Evolutionary conservation across 768 basidiomycete species (phyloP), one percentile per base, ranked within the genome.

Genomic region (Collybiopsis luxurians): DNA sequence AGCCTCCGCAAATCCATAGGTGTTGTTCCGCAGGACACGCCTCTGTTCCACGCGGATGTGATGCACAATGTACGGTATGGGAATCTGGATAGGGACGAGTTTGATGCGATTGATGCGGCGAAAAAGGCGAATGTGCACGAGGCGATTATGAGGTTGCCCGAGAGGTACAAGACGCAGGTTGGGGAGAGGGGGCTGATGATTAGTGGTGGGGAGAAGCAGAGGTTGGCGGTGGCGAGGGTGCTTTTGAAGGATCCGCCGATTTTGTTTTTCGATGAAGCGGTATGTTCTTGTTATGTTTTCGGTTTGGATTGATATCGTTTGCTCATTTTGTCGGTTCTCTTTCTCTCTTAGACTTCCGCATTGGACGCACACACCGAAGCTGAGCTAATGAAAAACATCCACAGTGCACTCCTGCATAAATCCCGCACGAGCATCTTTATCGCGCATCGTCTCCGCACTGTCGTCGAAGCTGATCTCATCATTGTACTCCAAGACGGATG

Each of bases 151-250:
- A 77, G 82, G 34, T 73, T 99, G 31, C 95, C 95, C 0, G 91
- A 95, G 4, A 86, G 87, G 56, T 99, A 97, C 69, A 65, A 73
- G 39, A 98, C 97, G 2, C 89, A 89, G 64, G 97, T 99, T 23
- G 97, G 97, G 1, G 97, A 99, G 73, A 75, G 97, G 39, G 97
- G 97, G 4, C 69, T 98, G 67, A 99, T 99, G 97, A 92, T 99
- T 47, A 95, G 92, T 36, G 97, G 97, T 0, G 97, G 97, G 1
- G 97, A 99, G 80, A 99, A 99, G 72, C 97, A 99, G 76, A 74
- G 97, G 50, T 72, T 99, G 63, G 97, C 97, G 2, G 92, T 99
- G 17, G 97, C 97, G 23, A 77, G 97, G 24, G 86, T 95, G 31
- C 71, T 99, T 64, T 72, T 98, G 48, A 98, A 98, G 74, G 90